Base-by-base conservation (phyloP, 73 alveolate species). In the Paramecium primaurelia region DNA sequence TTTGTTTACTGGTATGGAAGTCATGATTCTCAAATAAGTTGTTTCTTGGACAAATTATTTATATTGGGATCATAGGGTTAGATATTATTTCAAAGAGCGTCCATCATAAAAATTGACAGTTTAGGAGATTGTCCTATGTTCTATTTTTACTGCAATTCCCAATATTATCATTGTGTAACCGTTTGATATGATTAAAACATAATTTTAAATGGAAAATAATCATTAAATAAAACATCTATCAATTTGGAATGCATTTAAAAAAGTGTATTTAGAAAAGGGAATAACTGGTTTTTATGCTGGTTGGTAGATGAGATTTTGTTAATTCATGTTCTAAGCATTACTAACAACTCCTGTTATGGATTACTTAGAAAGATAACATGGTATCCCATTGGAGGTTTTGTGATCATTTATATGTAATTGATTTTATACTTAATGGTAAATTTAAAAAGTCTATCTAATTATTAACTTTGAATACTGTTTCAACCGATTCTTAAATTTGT, bases 31-130 rank as follows among this genome's bases (percentile, higher is more conserved):
- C 6, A 80, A 49, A 80, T 80, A 80, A 42, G 77, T 80, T 14
- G 73, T 80, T 26, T 42, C 91, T 5, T 80, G 91, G 91, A 80
- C 91, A 20, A 80, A 80, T 45, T 80, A 45, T 44, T 44, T 80
- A 42, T 80, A 45, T 47, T 80, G 91, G 91, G 91, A 80, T 80
- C 91, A 80, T 80, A 80, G 58, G 34, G 75, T 47, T 26, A 80
- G 91, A 80, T 80, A 80, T 80, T 49, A 12, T 32, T 45, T 80
- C 73, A 80, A 80, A 22, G 77, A 73, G 6, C 34, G 37, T 36
- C 87, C 87, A 36, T 37, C 87, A 12, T 40, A 11, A 37, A 40
- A 34, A 73, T 73, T 73, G 40, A 73, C 58, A 37, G 54, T 22
- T 16, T 38, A 8, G 1, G 87, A 73, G 47, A 37, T 34, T 40